These are phyloP conservation scores for Fusarium sp. DNA, from an alignment of 2,329 filamentous ascomycete genomes.

Conservation along the genomic window DNA sequence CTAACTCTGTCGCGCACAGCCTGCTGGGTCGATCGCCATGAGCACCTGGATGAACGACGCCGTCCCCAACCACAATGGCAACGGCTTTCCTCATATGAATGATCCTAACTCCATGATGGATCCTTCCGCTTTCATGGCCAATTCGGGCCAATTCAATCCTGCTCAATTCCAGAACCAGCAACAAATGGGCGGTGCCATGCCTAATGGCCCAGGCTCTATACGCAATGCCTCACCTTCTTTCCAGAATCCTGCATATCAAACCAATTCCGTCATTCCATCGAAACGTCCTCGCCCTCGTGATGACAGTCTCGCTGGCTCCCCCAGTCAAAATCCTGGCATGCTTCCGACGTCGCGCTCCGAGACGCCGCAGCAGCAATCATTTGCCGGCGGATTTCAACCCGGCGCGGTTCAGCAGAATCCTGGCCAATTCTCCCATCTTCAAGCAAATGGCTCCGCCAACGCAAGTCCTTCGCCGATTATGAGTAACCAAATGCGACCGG, in stretches of 20 bases:
- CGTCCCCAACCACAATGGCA: slow-evolving; percentile 77
- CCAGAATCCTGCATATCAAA: slow-evolving; percentile 82
- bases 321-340: slow-evolving; percentile 79
- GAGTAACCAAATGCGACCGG: slow-evolving; percentile 79
- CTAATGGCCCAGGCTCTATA: slow-evolving; percentile 83
- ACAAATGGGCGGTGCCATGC: slow-evolving; percentile 71
- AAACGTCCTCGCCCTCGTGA: slow-evolving; percentile 86
- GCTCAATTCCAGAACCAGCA: slow-evolving; percentile 67
- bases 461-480: slow-evolving; percentile 94
- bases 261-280: slow-evolving; percentile 87
- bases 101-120: slow-evolving; percentile 76
- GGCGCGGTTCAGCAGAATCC: slow-evolving; percentile 72
- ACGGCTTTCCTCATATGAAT: slow-evolving; percentile 73
- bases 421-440: slow-evolving; percentile 83
- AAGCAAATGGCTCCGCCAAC: slow-evolving; percentile 82
- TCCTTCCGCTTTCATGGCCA: slow-evolving; percentile 72
- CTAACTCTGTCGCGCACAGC: slow-evolving; percentile 59
- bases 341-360: slow-evolving; percentile 88
- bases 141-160: slow-evolving; percentile 70
- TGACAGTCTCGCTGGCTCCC: slow-evolving; percentile 86
- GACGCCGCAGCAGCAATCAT: slow-evolving; percentile 84
- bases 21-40: slow-evolving; percentile 68
- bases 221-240: slow-evolving; percentile 85
- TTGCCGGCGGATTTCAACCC: slow-evolving; percentile 76
- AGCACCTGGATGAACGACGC: slow-evolving; percentile 80